These are phyloP conservation scores for Phytophthora fragariaefolia DNA, from an alignment of 352 stramenopile species.

Conservation along the genomic window DNA sequence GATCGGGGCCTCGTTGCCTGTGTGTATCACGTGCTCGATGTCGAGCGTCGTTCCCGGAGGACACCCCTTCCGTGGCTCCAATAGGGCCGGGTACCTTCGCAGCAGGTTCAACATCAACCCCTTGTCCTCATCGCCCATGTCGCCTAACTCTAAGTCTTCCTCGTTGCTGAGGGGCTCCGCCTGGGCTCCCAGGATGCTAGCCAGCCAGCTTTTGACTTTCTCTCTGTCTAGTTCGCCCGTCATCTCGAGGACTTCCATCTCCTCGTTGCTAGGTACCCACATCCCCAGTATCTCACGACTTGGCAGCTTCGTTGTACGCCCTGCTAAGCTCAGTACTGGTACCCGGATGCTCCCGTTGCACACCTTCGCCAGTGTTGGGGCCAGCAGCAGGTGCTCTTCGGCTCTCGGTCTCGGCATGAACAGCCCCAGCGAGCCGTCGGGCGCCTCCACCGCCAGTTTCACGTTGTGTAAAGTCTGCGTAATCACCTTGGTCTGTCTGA, in stretches of 20 bases:
- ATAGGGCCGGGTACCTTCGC: not conserved
- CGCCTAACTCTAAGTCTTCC: not conserved
- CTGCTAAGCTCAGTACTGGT: not conserved
- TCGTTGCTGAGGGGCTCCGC: not conserved
- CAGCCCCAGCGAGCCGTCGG: too few species aligned
- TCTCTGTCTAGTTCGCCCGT: not conserved
- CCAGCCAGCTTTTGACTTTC: not conserved
- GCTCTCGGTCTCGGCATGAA: too few species aligned
- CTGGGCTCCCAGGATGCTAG: not conserved
- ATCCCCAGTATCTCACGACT: not conserved
- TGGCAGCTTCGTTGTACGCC: not conserved
- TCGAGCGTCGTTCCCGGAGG: not conserved
- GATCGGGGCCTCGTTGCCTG: conserved; percentile 14
- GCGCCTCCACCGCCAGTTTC: too few species aligned
- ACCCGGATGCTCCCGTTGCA: not conserved
- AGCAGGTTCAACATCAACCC: conserved; percentile 1
- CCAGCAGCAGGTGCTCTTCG: too few species aligned
- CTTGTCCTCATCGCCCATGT: not conserved
- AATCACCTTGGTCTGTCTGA: too few species aligned
- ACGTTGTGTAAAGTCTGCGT: too few species aligned
- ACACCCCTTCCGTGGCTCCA: not conserved
- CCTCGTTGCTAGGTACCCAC: not conserved
- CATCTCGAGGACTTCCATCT: not conserved
- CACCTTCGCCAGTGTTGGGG: too few species aligned
- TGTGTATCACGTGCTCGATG: conserved; percentile 26